Percentiles rank a stretch among this genome's conserved stretches.
These are phyloP conservation scores for Neurospora sp. DNA, from an alignment of 495 filamentous ascomycete genomes.

Conservation along the genomic window DNA sequence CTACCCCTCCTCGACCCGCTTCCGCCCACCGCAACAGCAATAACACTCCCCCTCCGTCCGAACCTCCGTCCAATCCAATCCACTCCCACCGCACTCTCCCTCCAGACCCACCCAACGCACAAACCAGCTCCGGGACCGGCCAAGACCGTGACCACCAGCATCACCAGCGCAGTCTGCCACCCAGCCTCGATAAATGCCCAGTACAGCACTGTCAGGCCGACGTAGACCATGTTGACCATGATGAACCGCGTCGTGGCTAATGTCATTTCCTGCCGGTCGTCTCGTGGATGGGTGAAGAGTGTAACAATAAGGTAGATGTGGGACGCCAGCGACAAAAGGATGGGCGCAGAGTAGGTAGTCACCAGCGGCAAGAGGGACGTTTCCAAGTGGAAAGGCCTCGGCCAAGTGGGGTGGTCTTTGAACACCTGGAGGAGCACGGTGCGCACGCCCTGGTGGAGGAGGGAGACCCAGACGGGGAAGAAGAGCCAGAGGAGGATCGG, in stretches of 20 bases:
- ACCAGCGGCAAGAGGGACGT: conserved; percentile 14
- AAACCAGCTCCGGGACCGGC: conserved; percentile 30
- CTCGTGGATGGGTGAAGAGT: conserved; percentile 10
- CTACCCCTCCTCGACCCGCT: background rate
- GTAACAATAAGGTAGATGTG: conserved; percentile 22
- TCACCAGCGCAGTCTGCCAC: conserved; percentile 16
- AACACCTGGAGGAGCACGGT: conserved; percentile 4
- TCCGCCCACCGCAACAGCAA: conserved; percentile 20
- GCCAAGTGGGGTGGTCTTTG: background rate
- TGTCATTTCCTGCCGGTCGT: conserved; percentile 33
- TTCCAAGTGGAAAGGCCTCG: conserved; percentile 20
- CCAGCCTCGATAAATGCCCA: conserved; percentile 32
- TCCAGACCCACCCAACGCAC: conserved; percentile 26
- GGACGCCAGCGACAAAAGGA: conserved; percentile 20
- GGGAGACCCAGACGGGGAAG: conserved; percentile 30
- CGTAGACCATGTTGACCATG: conserved; percentile 23
- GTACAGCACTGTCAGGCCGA: conserved; percentile 28
- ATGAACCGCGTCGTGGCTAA: conserved; percentile 24
- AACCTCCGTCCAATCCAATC: conserved; percentile 3
- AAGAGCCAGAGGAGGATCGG: conserved; percentile 48
- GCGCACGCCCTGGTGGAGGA: conserved; percentile 20
- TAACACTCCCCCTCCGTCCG: conserved; percentile 6
- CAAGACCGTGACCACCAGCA: conserved; percentile 18
- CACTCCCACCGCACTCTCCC: conserved; percentile 22
- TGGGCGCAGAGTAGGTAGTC: conserved; percentile 25